Base-by-base conservation (phyloP, 163 green algal genomes). In the Scenedesmus sp. region DNA sequence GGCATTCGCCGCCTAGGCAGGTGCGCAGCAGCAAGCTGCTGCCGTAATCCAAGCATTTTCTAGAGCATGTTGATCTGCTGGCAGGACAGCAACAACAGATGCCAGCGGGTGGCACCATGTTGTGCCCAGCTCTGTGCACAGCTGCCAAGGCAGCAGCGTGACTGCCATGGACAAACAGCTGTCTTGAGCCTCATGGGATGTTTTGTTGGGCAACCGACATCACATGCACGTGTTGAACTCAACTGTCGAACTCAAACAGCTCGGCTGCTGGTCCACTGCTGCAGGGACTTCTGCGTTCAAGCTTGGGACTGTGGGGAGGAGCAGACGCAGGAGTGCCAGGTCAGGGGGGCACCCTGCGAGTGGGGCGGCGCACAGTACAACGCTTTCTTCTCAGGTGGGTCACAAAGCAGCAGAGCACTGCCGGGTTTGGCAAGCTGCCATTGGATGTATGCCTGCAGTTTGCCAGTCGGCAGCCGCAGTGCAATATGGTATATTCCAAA, bases 341-440 rank as follows among this genome's bases (percentile, higher is more conserved):
- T 82, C 9, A 43, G 84, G 18, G 84, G 84, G 18, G 84, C 84
- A 24, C 84, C 84, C 20, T 89, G 84, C 46, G 65, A 61, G 7
- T 89, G 84, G 84, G 84, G 84, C 33, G 84, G 84, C 13, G 24
- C 84, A 20, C 61, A 89, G 42, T 89, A 89, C 46, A 76, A 89
- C 44, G 84, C 40, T 33, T 89, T 82, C 70, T 89, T 89, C 84
- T 68, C 83, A 80, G 83, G 83, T 86, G 49, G 13, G 81, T 13
- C 7, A 24, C 33, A 2, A 33, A 42, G 65, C n/a, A n/a, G n/a
- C n/a, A n/a, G n/a, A n/a, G n/a, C n/a, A n/a, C n/a, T n/a, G n/a
- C n/a, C n/a, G n/a, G n/a, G n/a, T n/a, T n/a, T n/a, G n/a, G n/a
- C n/a, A n/a, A n/a, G n/a, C n/a, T n/a, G n/a, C n/a, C n/a, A n/a